Evolutionary conservation across 2,329 filamentous ascomycete genomes (phyloP).

Genomic region (Aspergillus sp.): DNA sequence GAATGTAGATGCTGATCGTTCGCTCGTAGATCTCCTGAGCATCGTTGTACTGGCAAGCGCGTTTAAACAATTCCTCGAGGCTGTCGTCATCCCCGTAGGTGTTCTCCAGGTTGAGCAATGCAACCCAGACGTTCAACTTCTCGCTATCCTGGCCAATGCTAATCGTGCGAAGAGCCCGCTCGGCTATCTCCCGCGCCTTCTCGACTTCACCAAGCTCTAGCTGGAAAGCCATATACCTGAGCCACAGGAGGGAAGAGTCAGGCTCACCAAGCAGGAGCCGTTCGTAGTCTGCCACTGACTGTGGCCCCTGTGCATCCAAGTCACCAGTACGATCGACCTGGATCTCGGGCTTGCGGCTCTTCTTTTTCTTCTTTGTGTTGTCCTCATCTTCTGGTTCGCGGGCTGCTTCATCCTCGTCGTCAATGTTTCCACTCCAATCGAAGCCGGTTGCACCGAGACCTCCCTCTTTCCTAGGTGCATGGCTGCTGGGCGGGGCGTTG

Average conservation of each 20-base stretch:
- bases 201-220: conserved; percentile 81
- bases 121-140: conserved; percentile 93
- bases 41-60: conserved; percentile 90
- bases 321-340: conserved; percentile 87
- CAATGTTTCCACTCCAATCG: conserved; percentile 70
- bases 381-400: conserved; percentile 43
- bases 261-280: conserved; percentile 83
- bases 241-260: conserved; percentile 88
- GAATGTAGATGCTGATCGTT: conserved; percentile 88
- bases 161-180: conserved; percentile 84
- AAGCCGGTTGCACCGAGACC: conserved; percentile 68
- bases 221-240: conserved; percentile 98
- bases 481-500: conserved; percentile 28
- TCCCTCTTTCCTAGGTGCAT: conserved; percentile 31
- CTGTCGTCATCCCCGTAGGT: conserved; percentile 76
- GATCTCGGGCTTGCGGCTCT: conserved; percentile 64
- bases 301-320: conserved; percentile 77
- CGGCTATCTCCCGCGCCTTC: conserved; percentile 79
- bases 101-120: conserved; percentile 87
- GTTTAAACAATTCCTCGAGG: conserved; percentile 78
- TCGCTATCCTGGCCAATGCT: conserved; percentile 83
- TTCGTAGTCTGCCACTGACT: conserved; percentile 86
- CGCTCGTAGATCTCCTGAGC: conserved; percentile 80
- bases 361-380: conserved; percentile 57
- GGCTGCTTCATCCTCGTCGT: conserved; percentile 37